Conservation (phyloP, 2,329 filamentous ascomycete species). For the Camillea tinctor region DNA sequence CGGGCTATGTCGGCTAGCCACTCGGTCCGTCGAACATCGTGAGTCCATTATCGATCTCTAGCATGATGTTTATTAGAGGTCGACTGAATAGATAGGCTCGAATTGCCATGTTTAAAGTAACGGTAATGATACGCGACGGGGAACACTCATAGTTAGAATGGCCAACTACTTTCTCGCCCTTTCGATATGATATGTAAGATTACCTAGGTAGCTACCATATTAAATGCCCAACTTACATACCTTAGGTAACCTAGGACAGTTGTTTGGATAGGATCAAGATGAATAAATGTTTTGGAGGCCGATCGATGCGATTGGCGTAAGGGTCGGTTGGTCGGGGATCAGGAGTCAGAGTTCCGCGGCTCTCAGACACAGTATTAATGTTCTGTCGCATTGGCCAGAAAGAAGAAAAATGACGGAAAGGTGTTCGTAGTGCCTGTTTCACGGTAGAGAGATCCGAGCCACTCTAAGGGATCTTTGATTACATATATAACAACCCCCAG, state of each 20-base stretch:
- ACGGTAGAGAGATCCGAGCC: background rate
- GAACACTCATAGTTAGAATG: too few relatives aligned
- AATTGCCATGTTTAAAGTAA: too few relatives aligned
- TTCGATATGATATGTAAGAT: too few relatives aligned
- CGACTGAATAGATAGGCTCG: background rate
- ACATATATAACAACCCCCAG: background rate
- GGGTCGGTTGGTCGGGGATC: background rate
- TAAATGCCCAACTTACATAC: background rate
- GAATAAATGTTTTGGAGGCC: background rate
- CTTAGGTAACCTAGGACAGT: too few relatives aligned
- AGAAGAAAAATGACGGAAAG: background rate
- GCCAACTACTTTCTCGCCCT: too few relatives aligned
- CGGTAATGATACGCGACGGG: too few relatives aligned
- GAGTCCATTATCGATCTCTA: background rate
- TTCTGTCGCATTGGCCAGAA: background rate
- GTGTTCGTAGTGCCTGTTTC: background rate
- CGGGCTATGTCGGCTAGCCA: background rate
- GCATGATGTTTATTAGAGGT: background rate
- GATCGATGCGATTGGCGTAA: background rate
- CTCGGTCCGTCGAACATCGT: background rate
- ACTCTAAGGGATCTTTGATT: background rate
- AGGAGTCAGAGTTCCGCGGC: background rate
- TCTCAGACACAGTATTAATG: background rate
- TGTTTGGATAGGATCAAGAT: background rate
- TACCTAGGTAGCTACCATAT: too few relatives aligned